Evolutionary conservation across 2,329 filamentous ascomycete species (phyloP), one percentile per base, ranked within the genome.

Genomic region (Microsporum audouinii): DNA sequence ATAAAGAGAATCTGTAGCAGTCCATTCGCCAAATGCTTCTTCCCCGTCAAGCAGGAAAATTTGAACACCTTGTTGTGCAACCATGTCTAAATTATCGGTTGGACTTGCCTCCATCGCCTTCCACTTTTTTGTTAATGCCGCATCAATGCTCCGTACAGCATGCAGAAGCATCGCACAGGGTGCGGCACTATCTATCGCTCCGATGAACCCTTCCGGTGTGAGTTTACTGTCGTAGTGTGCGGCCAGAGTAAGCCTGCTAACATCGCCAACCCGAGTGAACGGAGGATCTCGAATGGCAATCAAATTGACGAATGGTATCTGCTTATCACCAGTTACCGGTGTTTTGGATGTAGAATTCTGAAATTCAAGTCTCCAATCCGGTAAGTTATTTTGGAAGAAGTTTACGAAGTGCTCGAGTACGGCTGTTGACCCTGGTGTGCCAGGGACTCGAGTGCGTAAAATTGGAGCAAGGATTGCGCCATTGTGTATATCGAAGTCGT

Each of bases 111-210:
- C 73, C 83, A 91, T 89, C 36, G 80, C 80, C 34, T 83, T 81
- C 89, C 94, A 97, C 75, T 92, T 95, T 70, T 81, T 82, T 34
- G 86, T 88, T 71, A 97, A 76, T 1, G 88, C 89, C 1, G 77
- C 80, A 69, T 97, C 91, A 53, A 99, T 83, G 65, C 84, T 88
- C 66, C 86, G 81, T 64, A 91, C 89, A 10, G 87, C 84, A 71
- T 96, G 89, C 83, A 99, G 82, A 62, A 99, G 80, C 81, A 97
- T 91, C 0, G 94, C 94, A 73, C 92, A 97, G 7, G 94, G 91
- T 17, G 89, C 94, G 0, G 94, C 94, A 68, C 90, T 96, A 71
- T 99, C 94, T 12, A 85, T 95, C 0, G 92, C 94, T 0, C 94
- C 94, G 62, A 99, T 88, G 72, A 99, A 99, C 0, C 91, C 92